phyloP scores from a whole-genome alignment of 2,329 filamentous ascomycete genomes.

The Coniochaeta ligniaria region DNA sequence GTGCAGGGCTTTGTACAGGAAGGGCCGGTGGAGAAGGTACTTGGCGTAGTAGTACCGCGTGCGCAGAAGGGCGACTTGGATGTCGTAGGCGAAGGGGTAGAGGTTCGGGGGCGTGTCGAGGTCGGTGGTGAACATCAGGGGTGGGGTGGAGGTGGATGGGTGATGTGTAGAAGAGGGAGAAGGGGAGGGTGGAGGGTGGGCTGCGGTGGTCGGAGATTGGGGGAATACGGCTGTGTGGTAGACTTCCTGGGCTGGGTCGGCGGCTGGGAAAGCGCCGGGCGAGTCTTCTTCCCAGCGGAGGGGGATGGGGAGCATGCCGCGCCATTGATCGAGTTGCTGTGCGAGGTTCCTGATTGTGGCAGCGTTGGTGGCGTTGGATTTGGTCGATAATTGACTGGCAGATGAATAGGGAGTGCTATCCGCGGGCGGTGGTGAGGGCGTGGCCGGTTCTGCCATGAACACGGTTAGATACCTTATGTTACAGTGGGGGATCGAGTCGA shows the following conservation, averaged over 20 bases:
- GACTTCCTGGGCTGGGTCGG: conserved; percentile 14
- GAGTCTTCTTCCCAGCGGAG: conserved; percentile 52
- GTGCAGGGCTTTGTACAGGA: conserved; percentile 53
- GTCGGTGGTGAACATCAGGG: conserved; percentile 36
- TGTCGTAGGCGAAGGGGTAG: conserved; percentile 46
- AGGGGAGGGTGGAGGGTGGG: background rate
- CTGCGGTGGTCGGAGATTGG: background rate
- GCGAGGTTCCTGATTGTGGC: conserved; percentile 42
- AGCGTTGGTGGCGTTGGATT: conserved; percentile 11
- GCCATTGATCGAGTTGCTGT: conserved; percentile 50
- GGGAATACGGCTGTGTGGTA: conserved; percentile 9
- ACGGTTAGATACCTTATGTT: background rate
- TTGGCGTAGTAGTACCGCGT: conserved; percentile 53
- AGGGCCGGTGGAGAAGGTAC: conserved; percentile 50
- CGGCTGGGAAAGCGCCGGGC: conserved; percentile 31
- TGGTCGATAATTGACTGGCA: background rate
- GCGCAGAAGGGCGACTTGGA: conserved; percentile 49
- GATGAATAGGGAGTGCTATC: background rate
- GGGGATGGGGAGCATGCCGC: conserved; percentile 42
- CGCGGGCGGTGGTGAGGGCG: background rate
- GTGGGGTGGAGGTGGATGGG: conserved; percentile 8
- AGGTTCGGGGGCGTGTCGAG: conserved; percentile 32
- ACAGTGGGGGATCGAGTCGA: background rate
- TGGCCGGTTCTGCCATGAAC: background rate
- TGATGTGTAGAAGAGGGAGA: background rate